Base-by-base conservation (phyloP, 306 rosid genomes). In the Quercus parvula region DNA sequence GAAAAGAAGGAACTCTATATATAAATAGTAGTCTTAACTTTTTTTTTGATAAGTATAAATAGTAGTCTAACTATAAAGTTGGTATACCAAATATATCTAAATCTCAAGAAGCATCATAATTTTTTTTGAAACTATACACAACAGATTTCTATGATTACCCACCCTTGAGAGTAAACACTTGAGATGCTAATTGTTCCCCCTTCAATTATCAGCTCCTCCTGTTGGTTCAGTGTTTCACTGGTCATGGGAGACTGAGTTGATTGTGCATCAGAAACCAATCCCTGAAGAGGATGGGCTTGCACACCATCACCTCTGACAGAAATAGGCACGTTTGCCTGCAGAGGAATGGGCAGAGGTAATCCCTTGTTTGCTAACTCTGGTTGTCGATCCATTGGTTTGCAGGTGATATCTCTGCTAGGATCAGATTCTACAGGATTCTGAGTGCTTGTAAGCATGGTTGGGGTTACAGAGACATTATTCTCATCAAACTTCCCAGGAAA, bases 171-270 rank as follows among this genome's bases (percentile, higher is more conserved):
- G 92, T 96, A 96, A 70, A 74, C 85, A 81, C 98, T 96, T 20
- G 98, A 91, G 81, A 96, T 87, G 88, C 86, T 96, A 71, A 96
- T 92, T 38, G 98, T 93, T 77, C 99, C 99, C 77, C 98, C 99
- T 88, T 93, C 94, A 75, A 96, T 75, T 27, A 85, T 83, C 49
- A 90, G 87, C 70, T 88, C 91, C 44, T 93, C 96, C 63, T 74
- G 97, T 63, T 77, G 97, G 83, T 76, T 89, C 61, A 67, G 82
- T 58, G 82, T 81, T 78, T 85, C 90, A 69, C 86, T 86, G 75
- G 90, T 77, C 49, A 81, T 14, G 11, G 89, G 93, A 75, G 90
- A 85, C 61, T 89, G 93, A 33, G 87, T 79, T 78, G 94, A 85
- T 74, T 88, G 98, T 56, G 90, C 85, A 87, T 88, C 97, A 59